These are phyloP conservation scores for Trichoderma pleuroti DNA, from an alignment of 2,329 filamentous ascomycete species.

Conservation along the genomic window DNA sequence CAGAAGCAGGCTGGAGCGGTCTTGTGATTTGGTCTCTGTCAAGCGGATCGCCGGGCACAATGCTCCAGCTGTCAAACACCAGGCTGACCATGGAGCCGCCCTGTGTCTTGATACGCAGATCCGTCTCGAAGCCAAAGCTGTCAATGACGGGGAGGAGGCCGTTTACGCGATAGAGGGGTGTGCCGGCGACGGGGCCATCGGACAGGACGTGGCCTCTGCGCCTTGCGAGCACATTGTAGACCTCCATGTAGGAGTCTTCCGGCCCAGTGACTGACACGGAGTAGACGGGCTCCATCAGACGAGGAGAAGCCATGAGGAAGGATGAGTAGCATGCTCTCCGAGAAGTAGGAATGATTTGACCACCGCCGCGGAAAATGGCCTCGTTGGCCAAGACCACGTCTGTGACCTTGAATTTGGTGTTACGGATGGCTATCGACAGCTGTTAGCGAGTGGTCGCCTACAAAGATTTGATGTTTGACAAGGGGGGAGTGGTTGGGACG, in stretches of 20 bases:
- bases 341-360: slow-evolving; percentile 94
- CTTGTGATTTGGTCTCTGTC: slow-evolving; percentile 80
- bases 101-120: slow-evolving; percentile 92
- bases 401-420: slow-evolving; percentile 95
- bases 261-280: slow-evolving; percentile 89
- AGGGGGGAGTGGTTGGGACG: slow-evolving; percentile 38
- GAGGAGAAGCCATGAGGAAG: slow-evolving; percentile 93
- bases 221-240: slow-evolving; percentile 88
- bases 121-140: slow-evolving; percentile 96
- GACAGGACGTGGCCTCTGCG: slow-evolving; percentile 88
- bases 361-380: slow-evolving; percentile 90
- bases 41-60: slow-evolving; percentile 92
- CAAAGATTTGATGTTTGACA: too few relatives aligned
- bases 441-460: slow-evolving; percentile 26
- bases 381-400: slow-evolving; percentile 83
- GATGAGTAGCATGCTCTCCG: slow-evolving; percentile 91
- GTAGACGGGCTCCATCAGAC: slow-evolving; percentile 96
- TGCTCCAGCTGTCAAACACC: slow-evolving; percentile 93
- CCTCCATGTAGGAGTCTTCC: slow-evolving; percentile 78
- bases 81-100: slow-evolving; percentile 86
- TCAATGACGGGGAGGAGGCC: slow-evolving; percentile 95
- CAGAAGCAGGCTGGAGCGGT: slow-evolving; percentile 81
- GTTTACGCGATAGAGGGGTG: slow-evolving; percentile 86
- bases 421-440: slow-evolving; percentile 72
- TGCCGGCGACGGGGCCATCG: slow-evolving; percentile 92